These are phyloP conservation scores for Ceriops decandra DNA, from an alignment of 345 rosid species.

Conservation along the genomic window DNA sequence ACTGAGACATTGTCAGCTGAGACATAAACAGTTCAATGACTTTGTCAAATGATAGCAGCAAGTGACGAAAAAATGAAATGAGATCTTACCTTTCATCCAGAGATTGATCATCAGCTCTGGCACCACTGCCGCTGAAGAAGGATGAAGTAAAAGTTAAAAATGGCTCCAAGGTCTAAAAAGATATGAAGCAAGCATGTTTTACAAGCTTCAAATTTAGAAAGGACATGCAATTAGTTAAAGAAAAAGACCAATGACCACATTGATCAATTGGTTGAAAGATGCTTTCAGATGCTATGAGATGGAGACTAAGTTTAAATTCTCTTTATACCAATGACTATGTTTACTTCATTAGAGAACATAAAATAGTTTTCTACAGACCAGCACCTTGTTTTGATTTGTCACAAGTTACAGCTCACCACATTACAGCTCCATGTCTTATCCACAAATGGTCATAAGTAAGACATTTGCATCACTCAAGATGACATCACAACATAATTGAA, in stretches of 20 bases:
- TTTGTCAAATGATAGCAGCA: not conserved
- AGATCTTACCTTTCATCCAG: slow-evolving; percentile 62
- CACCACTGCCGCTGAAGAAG: slow-evolving; percentile 56
- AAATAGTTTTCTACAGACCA: not conserved
- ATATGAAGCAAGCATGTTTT: slow-evolving; percentile 1
- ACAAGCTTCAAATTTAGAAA: slow-evolving; percentile 1
- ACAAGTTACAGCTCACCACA: too few relatives aligned
- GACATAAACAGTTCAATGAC: not conserved
- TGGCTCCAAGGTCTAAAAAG: slow-evolving; percentile 1
- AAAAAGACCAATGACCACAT: too few relatives aligned
- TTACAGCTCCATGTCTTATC: too few relatives aligned
- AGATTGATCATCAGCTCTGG: slow-evolving; percentile 60
- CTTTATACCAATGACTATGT: not conserved
- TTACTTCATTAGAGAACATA: not conserved
- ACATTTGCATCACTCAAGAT: too few relatives aligned
- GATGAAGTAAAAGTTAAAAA: slow-evolving; percentile 10
- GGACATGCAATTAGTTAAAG: not conserved
- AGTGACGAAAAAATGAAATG: slow-evolving; percentile 20
- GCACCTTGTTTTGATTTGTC: too few relatives aligned
- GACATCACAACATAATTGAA: too few relatives aligned
- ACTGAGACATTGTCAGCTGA: not conserved
- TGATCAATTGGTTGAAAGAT: too few relatives aligned
- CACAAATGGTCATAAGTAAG: too few relatives aligned
- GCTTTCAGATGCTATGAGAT: too few relatives aligned
- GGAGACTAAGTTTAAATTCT: not conserved